Base-by-base conservation (phyloP, 108 stramenopile genomes). In the Hondaea fermentalgiana region DNA sequence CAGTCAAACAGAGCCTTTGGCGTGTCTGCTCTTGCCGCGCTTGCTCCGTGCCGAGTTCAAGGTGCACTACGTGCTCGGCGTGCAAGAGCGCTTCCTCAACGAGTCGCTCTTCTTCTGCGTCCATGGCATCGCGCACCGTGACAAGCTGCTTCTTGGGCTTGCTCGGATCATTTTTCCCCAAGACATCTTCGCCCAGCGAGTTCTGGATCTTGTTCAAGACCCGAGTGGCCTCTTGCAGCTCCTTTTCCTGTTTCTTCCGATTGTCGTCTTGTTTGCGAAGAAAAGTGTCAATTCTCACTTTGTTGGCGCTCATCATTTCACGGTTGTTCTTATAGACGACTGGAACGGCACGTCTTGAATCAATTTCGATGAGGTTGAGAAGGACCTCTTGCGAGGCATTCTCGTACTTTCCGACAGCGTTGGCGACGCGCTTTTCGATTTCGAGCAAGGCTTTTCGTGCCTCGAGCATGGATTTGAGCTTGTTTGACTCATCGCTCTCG, bases 291-390 rank as follows among this genome's bases (percentile, higher is more conserved):
- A 83, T 83, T 12, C 76, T 43, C 8, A 83, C 76, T 23, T 83
- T 83, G 76, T 83, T 83, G 19, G 76, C 76, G n/a, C 43, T 21
- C 76, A 83, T 83, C 76, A 83, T 83, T 35, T 83, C 76, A 23
- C 76, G 45, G 49, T 53, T 23, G 28, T 83, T 83, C 49, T 53
- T 47, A 1, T 83, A 83, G 19, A 83, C 76, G 10, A 83, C 28
- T 6, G 76, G 76, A 12, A 83, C 28, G 14, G 76, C 51, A 12
- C 49, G 45, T 3, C 16, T 53, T 2, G 76, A 47, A 1, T 83
- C 76, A 12, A 83, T 83, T 45, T 83, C 76, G 3, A 83, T 45
- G 10, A 83, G 76, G 3, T 53, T 83, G 6, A 83, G 76, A 12
- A 83, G 5, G 14, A 53, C 76, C 19, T 28, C 25, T 35, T 83